Evolutionary conservation across 202 grass and related monocot genomes (phyloP), one percentile per base, ranked within the genome.

Genomic region (Digitaria exilis): DNA sequence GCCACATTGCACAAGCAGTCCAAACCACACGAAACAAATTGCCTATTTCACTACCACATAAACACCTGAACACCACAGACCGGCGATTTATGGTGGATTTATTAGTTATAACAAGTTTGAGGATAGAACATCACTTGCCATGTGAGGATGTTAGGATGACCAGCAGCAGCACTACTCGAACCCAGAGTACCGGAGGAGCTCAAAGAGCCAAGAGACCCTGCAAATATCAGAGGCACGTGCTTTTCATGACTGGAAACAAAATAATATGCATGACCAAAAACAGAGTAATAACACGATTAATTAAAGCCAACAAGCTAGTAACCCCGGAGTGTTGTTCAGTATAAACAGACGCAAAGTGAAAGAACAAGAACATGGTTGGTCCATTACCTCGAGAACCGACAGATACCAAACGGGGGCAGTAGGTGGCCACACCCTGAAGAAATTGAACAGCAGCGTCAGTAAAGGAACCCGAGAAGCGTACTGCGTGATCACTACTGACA

Each of bases 141-240:
- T 96, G 96, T 92, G 57, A 85, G 7, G 30, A 90, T 54, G 69
- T 86, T 73, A 54, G 61, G 51, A 32, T 81, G 9, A 60, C 87
- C 80, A 5, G 35, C 29, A 29, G 71, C 22, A 32, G 85, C n/a
- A n/a, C 19, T 90, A 4, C 87, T 69, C 7, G 70, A 54, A 71
- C 86, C 75, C 26, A 91, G 37, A 76, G 83, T 85, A 12, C 89
- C 87, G 0, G 89, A 94, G 17, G 86, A 88, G 84, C 87, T 94
- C 71, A 94, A 72, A 30, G 91, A 87, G 25, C 96, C 93, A 90
- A 98, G 85, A 70, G 96, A 98, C 65, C 96, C 93, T 98, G 60
- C 76, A 93, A 84, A 81, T 56, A 2, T 31, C 34, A 69, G 3
- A 32, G 54, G 13, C 12, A 18, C 1, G 16, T 67, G n/a, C 64